Conservation (phyloP, 805 yeast genomes). For the Pichia heedii region DNA sequence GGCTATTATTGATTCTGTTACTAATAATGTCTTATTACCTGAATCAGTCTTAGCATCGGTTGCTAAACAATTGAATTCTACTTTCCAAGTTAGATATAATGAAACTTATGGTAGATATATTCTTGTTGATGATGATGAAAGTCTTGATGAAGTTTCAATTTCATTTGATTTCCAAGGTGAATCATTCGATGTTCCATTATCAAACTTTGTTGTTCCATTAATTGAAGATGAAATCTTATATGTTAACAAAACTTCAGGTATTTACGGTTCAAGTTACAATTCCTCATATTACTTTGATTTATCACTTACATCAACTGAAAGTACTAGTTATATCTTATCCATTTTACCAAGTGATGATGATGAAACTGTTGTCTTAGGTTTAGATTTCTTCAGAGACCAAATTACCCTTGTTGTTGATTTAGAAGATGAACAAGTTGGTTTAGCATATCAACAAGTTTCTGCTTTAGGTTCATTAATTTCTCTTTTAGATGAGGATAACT, state of each 20-base stretch:
- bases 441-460: neutral
- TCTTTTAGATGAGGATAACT: neutral
- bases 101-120: conserved; percentile 6
- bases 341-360: conserved; percentile 9
- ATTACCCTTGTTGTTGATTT: conserved; percentile 1
- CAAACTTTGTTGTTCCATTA: conserved; percentile 4
- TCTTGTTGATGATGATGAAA: neutral
- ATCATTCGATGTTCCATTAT: conserved; percentile 37
- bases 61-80: neutral
- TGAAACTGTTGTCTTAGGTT: conserved; percentile 7
- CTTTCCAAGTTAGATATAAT: conserved; percentile 3
- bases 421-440: conserved; percentile 7
- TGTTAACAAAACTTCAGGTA: conserved; percentile 1
- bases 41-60: neutral
- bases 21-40: conserved; percentile 8
- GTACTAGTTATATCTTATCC: conserved; percentile 1
- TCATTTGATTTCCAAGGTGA: conserved; percentile 46
- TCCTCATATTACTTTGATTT: conserved; percentile 5
- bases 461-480: neutral
- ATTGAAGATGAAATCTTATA: conserved; percentile 4
- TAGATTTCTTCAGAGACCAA: conserved; percentile 5
- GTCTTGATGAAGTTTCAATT: conserved; percentile 11
- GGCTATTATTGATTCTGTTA: conserved; percentile 6
- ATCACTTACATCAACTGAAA: neutral
- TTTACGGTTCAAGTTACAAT: neutral